Conservation (phyloP, 106 monocot species). For the Dendrobium nobile region DNA sequence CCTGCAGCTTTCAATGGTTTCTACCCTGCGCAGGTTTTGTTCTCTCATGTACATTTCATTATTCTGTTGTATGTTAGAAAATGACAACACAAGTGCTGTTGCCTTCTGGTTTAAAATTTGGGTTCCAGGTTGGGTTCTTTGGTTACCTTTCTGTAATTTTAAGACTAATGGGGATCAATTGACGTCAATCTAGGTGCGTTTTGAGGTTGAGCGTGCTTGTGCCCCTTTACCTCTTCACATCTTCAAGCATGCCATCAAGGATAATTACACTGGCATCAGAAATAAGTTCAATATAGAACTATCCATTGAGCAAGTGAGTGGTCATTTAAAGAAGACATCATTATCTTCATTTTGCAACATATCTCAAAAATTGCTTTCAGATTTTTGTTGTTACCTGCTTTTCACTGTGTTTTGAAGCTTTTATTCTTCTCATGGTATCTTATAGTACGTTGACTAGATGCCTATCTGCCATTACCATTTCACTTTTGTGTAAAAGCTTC, state of each 20-base stretch:
- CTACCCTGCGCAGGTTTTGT: slow-evolving; percentile 33
- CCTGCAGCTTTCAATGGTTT: slow-evolving; percentile 31
- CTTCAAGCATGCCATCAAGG: slow-evolving; percentile 25
- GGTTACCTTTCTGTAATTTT: background rate
- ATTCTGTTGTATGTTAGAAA: background rate
- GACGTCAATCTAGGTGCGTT: slow-evolving; percentile 24
- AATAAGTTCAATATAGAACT: slow-evolving; percentile 25
- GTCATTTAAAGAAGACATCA: background rate
- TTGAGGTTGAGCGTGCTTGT: slow-evolving; percentile 32
- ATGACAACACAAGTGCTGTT: background rate
- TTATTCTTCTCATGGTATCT: background rate
- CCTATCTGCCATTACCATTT: background rate
- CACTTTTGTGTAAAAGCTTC: background rate
- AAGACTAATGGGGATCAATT: background rate
- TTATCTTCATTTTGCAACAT: background rate
- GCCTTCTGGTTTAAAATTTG: background rate
- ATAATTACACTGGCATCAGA: slow-evolving; percentile 11
- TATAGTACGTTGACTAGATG: background rate
- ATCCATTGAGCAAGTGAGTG: slow-evolving; percentile 25
- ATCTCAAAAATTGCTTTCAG: background rate
- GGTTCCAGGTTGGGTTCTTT: background rate
- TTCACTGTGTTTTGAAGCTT: background rate
- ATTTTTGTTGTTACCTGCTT: background rate
- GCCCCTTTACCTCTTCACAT: slow-evolving; percentile 18
- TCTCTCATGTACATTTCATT: background rate